A percentile compares a stretch with the other conserved stretches of the same genome.
Evolutionary conservation across 2,329 filamentous ascomycete genomes (phyloP).

Genomic region (Diaporthe citrichinensis): DNA sequence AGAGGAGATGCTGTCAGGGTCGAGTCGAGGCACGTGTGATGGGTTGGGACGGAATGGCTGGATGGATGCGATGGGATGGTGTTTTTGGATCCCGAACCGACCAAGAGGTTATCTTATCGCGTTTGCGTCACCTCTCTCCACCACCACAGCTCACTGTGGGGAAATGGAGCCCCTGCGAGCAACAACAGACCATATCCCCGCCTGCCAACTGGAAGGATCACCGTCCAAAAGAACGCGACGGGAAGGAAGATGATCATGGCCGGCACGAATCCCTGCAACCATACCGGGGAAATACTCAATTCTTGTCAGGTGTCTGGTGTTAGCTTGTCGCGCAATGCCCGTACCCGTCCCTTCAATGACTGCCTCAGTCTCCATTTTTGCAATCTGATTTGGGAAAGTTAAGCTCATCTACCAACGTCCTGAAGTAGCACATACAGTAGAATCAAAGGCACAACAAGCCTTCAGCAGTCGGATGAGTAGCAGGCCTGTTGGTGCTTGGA

Average conservation of each 20-base stretch:
- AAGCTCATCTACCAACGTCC: too few species aligned
- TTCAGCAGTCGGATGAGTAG: not conserved
- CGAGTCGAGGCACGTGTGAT: not conserved
- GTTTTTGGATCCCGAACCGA: slow-evolving; percentile 1
- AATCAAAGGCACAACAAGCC: not conserved
- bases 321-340: not conserved
- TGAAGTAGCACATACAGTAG: not conserved
- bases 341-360: not conserved
- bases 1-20: not conserved
- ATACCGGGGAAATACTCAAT: not conserved
- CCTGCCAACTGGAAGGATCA: not conserved
- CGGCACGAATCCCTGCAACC: not conserved
- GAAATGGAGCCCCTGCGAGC: not conserved
- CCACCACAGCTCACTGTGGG: not conserved
- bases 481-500: not conserved
- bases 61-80: not conserved
- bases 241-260: not conserved
- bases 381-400: not conserved
- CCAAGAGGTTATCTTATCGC: slow-evolving; percentile 17
- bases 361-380: not conserved
- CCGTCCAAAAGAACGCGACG: not conserved
- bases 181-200: slow-evolving; percentile 7
- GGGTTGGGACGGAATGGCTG: not conserved
- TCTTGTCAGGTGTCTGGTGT: not conserved
- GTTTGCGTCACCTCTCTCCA: slow-evolving; percentile 6